Evolutionary conservation across 495 filamentous ascomycete species (phyloP).

Genomic region (Bacidia gigantensis): DNA sequence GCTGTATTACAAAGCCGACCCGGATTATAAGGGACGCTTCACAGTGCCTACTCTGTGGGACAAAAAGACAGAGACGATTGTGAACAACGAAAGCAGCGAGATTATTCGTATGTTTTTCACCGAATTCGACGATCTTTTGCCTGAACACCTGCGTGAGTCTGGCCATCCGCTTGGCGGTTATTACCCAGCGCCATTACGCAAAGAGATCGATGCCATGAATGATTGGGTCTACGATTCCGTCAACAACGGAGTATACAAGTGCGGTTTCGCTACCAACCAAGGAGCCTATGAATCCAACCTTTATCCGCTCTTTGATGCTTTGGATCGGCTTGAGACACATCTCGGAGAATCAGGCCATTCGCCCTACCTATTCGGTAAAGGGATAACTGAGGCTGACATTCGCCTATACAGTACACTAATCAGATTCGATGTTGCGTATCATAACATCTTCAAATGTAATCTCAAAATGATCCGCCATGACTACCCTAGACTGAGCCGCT

Average conservation of each 20-base stretch:
- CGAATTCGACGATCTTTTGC: conserved; percentile 46
- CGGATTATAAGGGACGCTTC: conserved; percentile 56
- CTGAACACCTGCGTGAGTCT: conserved; percentile 32
- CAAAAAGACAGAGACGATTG: conserved; percentile 54
- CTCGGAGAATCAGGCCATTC: conserved; percentile 33
- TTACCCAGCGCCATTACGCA: conserved; percentile 39
- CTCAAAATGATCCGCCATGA: conserved; percentile 54
- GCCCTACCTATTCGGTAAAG: conserved; percentile 49
- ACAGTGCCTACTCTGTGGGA: conserved; percentile 75
- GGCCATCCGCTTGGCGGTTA: conserved; percentile 34
- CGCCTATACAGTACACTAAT: conserved; percentile 50
- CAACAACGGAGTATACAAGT: conserved; percentile 63
- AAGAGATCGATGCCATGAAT: conserved; percentile 47
- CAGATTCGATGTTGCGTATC: conserved; percentile 54
- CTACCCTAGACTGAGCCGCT: conserved; percentile 54
- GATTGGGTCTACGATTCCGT: conserved; percentile 51
- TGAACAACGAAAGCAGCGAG: conserved; percentile 77
- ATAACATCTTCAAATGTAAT: conserved; percentile 60
- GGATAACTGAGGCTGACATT: conserved; percentile 56
- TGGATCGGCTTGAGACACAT: conserved; percentile 50
- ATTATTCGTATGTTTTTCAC: conserved; percentile 57
- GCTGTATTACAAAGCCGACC: conserved; percentile 56
- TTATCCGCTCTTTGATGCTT: conserved; percentile 43
- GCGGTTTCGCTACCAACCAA: conserved; percentile 52
- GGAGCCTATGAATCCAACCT: conserved; percentile 49